These are phyloP conservation scores for Pichia terricola DNA, from an alignment of 1,139 yeast species.

Conservation along the genomic window DNA sequence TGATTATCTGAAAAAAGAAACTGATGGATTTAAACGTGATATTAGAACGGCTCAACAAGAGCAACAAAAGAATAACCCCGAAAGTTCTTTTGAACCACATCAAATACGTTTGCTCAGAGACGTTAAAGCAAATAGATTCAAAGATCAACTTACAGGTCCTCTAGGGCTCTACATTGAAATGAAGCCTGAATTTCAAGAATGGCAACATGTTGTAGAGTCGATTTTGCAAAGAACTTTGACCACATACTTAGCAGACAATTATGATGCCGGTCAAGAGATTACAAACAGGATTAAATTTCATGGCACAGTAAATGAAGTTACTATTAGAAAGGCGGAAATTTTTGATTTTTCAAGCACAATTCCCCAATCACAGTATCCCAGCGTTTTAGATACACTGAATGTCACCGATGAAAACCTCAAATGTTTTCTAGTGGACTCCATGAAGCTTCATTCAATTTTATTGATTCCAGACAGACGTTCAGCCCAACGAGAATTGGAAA, in stretches of 20 bases:
- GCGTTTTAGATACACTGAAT: conserved; percentile 53
- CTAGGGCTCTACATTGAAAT: conserved; percentile 56
- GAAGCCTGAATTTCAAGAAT: conserved; percentile 43
- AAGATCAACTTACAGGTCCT: conserved; percentile 50
- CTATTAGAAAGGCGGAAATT: conserved; percentile 46
- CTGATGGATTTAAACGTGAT: conserved; percentile 31
- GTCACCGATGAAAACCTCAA: conserved; percentile 45
- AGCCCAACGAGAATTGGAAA: conserved; percentile 39
- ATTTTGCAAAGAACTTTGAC: conserved; percentile 39
- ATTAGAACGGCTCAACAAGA: conserved; percentile 5
- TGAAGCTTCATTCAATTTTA: conserved; percentile 49
- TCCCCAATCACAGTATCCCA: conserved; percentile 29
- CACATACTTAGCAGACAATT: conserved; percentile 59
- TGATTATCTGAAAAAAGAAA: conserved; percentile 30
- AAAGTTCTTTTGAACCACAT: conserved; percentile 12
- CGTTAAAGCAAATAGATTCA: conserved; percentile 27
- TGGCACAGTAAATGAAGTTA: too few species aligned
- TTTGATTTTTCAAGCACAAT: conserved; percentile 39
- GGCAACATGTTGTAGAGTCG: conserved; percentile 56
- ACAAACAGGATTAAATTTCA: conserved; percentile 33
- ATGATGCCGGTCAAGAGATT: conserved; percentile 48
- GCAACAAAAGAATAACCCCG: conserved; percentile 11
- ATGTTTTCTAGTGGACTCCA: conserved; percentile 57
- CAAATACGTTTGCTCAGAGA: conserved; percentile 25
- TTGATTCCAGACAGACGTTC: conserved; percentile 40